Conservation (phyloP, 257 asterid genomes). For the Solanum chmielewskii region DNA sequence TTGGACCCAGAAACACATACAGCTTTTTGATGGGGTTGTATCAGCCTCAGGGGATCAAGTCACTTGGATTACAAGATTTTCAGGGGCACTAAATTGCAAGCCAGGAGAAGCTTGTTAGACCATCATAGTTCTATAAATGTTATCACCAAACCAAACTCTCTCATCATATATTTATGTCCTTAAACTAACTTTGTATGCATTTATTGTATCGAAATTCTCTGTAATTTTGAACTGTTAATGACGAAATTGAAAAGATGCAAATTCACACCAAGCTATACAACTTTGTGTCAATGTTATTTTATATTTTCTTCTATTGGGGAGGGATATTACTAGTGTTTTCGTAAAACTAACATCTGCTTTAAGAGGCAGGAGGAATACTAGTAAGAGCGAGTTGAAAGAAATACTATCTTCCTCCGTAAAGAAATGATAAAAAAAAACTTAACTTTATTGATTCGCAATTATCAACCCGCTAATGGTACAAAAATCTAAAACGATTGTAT, state of each 20-base stretch:
- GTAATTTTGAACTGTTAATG: not conserved
- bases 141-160: not conserved
- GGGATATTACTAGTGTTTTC: not conserved
- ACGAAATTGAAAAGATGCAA: not conserved
- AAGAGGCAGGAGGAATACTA: not conserved
- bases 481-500: not conserved
- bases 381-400: not conserved
- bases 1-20: conserved; percentile 31
- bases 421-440: not conserved
- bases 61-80: conserved; percentile 35
- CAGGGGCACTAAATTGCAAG: conserved; percentile 46
- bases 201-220: not conserved
- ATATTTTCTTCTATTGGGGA: not conserved
- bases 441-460: not conserved
- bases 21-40: conserved; percentile 28
- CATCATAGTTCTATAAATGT: not conserved
- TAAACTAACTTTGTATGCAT: not conserved
- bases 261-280: not conserved
- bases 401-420: not conserved
- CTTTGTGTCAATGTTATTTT: not conserved
- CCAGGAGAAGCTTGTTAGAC: conserved; percentile 38
- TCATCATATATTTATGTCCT: not conserved
- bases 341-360: not conserved
- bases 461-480: not conserved
- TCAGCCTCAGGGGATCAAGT: conserved; percentile 32